Evolutionary conservation across 148 eudicot genomes (phyloP), one percentile per base, ranked within the genome.

Genomic region (Diospyros lotus): DNA sequence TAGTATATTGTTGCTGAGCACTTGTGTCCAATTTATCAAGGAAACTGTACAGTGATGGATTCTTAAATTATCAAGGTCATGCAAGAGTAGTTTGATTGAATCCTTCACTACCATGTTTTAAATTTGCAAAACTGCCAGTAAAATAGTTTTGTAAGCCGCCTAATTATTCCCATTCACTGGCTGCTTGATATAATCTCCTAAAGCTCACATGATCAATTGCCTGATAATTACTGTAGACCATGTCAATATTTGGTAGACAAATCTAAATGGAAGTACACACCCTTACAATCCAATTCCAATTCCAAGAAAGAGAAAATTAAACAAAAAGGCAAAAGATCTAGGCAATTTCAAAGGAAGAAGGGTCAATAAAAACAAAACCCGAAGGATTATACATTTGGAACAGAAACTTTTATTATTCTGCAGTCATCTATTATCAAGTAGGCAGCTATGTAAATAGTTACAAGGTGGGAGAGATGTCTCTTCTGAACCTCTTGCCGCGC

Each of bases 381-480:
- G n/a, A 58, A 1, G 6, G 38, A 44, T 45, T 18, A 60, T 38
- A 72, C 41, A 72, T 46, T 72, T 60, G 28, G 59, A 73, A 50
- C 58, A 63, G 51, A 59, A 15, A 63, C 68, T 48, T 62, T 48
- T 14, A 51, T 63, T 62, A 73, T 50, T 73, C 56, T 63, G 44
- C 38, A 61, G 65, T 9, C 66, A 60, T 71, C 45, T 41, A 40
- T 4, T 72, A 13, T 43, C n/a, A n/a, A 58, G 13, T 12, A 14
- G 67, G 39, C 75, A 60, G 76, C 55, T 18, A 3, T 73, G 28
- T 46, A 55, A 55, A 15, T 62, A 51, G 68, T 50, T 63, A 73
- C 68, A 50, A 50, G 45, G 48, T 46, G 46, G 50, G 44, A 48
- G 39, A 7, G 58, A 28, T 8, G 17, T 58, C 28, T 39, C 59